Evolutionary conservation across 2,329 filamentous ascomycete genomes (phyloP).

Genomic region (Ilyonectria robusta): DNA sequence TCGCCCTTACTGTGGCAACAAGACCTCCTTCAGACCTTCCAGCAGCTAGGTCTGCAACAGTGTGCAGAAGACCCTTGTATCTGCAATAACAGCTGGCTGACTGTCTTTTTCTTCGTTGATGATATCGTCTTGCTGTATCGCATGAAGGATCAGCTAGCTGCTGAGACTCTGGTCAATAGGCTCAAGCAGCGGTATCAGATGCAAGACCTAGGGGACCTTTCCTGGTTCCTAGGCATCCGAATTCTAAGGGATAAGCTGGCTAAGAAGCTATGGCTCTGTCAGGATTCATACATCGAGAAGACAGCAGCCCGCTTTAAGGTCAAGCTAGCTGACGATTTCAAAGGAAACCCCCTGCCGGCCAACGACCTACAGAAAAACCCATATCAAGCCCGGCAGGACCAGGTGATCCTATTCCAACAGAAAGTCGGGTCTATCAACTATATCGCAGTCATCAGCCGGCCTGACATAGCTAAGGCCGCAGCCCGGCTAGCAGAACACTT

Average conservation of each 20-base stretch:
- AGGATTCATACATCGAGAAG: background rate
- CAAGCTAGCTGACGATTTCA: background rate
- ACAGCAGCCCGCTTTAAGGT: background rate
- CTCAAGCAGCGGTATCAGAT: background rate
- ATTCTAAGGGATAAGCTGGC: background rate
- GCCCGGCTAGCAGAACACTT: conserved; percentile 1
- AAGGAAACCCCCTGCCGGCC: background rate
- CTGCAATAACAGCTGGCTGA: background rate
- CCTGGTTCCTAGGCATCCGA: background rate
- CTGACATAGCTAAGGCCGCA: background rate
- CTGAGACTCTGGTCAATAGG: background rate
- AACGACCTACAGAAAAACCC: background rate
- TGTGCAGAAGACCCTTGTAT: background rate
- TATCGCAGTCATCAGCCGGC: background rate
- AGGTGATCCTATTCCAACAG: conserved; percentile 3
- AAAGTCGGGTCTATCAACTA: too few relatives aligned
- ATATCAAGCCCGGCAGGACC: background rate
- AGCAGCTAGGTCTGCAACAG: too few relatives aligned
- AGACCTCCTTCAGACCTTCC: too few relatives aligned
- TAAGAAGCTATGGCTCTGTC: background rate
- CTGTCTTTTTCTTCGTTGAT: background rate
- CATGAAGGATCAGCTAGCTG: background rate
- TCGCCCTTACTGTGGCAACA: too few relatives aligned
- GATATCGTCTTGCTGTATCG: conserved; percentile 4
- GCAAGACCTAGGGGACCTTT: conserved; percentile 2